A percentile compares a stretch with the other conserved stretches of the same genome.
These are phyloP conservation scores for Fusarium piperis DNA, from an alignment of 2,329 filamentous ascomycete genomes.

Conservation along the genomic window DNA sequence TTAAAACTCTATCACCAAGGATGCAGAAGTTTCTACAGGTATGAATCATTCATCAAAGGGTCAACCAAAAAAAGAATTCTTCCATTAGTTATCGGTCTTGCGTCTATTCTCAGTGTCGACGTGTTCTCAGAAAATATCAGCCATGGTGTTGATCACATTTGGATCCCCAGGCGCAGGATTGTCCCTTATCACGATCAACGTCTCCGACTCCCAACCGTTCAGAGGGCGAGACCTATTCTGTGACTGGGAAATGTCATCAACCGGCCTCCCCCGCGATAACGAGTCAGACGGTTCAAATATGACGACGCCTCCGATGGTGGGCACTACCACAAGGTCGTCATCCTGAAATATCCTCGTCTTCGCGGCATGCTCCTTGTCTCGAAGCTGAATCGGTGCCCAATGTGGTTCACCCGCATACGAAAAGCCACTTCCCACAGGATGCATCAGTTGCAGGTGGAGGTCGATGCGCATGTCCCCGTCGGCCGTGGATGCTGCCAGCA, in stretches of 20 bases:
- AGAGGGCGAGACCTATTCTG: neutral
- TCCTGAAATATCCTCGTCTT: constrained; percentile 24
- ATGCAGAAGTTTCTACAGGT: neutral
- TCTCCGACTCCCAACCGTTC: neutral
- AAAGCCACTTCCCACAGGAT: neutral
- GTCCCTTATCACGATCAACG: constrained; percentile 3
- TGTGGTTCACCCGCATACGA: neutral
- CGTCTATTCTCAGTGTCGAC: neutral
- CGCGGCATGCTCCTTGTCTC: neutral
- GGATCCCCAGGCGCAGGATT: neutral
- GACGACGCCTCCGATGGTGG: constrained; percentile 12
- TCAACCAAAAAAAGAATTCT: neutral
- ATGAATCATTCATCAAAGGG: neutral
- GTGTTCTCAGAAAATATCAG: no score
- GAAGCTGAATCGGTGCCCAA: constrained; percentile 1
- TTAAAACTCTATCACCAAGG: neutral
- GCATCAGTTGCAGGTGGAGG: constrained; percentile 1
- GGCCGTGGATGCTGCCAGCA: neutral
- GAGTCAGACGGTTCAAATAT: constrained; percentile 5
- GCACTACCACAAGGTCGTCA: constrained; percentile 25
- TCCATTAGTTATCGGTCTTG: neutral
- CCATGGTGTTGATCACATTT: neutral
- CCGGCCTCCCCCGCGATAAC: neutral
- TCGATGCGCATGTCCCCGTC: neutral
- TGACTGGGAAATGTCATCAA: neutral